Evolutionary conservation across 495 filamentous ascomycete genomes (phyloP).

Genomic region (Talaromyces nanjingensis): DNA sequence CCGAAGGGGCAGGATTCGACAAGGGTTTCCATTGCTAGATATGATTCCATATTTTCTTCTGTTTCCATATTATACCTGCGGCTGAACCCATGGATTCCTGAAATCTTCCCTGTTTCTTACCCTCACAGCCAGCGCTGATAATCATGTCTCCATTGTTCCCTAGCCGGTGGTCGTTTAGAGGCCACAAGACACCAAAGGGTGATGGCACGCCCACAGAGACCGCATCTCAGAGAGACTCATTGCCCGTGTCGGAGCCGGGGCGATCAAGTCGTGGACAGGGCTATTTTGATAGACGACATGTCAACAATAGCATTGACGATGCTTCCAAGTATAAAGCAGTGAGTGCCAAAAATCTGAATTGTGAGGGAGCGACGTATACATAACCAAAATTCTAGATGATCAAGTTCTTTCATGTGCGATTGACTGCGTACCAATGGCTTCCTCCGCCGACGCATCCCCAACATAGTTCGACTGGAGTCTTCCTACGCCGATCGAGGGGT

Average conservation of each 20-base stretch:
- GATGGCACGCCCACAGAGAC: background rate
- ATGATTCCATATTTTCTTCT: background rate
- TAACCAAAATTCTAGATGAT: constrained; percentile 10
- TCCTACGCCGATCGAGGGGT: constrained; percentile 10
- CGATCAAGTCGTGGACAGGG: constrained; percentile 3
- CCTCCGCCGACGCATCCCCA: constrained; percentile 2
- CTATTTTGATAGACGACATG: constrained; percentile 1
- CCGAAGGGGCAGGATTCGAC: background rate
- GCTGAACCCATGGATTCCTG: background rate
- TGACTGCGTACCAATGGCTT: constrained; percentile 25
- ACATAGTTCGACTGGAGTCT: constrained; percentile 6
- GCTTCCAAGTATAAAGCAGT: constrained; percentile 9
- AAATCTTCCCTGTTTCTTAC: background rate
- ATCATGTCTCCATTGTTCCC: constrained; percentile 4
- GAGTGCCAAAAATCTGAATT: background rate
- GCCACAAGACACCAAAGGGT: background rate
- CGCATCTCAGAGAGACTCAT: constrained; percentile 5
- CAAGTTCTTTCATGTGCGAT: constrained; percentile 11
- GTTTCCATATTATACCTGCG: constrained; percentile 1
- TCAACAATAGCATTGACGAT: constrained; percentile 9
- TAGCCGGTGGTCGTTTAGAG: constrained; percentile 4
- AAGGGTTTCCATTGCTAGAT: background rate
- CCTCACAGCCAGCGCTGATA: background rate
- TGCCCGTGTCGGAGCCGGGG: background rate
- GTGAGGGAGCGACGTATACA: background rate